Evolutionary conservation across 1,139 yeast species (phyloP).

Genomic region (Taphrina deformans): DNA sequence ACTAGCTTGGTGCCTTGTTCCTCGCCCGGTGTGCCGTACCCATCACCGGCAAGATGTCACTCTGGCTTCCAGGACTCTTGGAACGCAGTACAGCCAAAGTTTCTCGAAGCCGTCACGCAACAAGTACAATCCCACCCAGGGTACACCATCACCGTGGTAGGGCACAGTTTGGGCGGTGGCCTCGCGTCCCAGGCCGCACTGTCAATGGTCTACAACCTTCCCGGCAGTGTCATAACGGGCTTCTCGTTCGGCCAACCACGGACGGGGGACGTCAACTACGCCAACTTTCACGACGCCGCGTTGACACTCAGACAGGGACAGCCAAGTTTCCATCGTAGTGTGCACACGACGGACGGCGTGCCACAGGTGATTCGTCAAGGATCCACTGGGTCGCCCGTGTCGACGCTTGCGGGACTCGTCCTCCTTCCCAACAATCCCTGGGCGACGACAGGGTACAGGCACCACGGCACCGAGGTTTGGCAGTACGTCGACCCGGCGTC

Average conservation of each 20-base stretch:
- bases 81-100: not conserved
- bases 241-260: conserved; percentile 2
- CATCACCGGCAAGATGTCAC: not conserved
- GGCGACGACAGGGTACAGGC: not conserved
- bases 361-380: conserved; percentile 1
- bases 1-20: not conserved
- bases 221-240: not conserved
- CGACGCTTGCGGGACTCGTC: not conserved
- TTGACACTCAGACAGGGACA: not conserved
- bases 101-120: not conserved
- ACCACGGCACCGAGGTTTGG: conserved; percentile 6
- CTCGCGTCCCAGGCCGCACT: conserved; percentile 47
- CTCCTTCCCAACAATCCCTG: not conserved
- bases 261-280: not conserved
- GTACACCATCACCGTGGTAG: conserved; percentile 57
- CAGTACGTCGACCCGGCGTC: not conserved
- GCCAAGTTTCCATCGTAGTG: not conserved
- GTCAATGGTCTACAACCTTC: conserved; percentile 1
- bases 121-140: conserved; percentile 47
- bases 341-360: conserved; percentile 2
- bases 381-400: not conserved
- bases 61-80: not conserved
- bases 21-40: not conserved
- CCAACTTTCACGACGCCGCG: conserved; percentile 1
- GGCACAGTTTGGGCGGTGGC: conserved; percentile 77